Evolutionary conservation across 139 green algal species (phyloP).

Genomic region (Ulvella scutata): DNA sequence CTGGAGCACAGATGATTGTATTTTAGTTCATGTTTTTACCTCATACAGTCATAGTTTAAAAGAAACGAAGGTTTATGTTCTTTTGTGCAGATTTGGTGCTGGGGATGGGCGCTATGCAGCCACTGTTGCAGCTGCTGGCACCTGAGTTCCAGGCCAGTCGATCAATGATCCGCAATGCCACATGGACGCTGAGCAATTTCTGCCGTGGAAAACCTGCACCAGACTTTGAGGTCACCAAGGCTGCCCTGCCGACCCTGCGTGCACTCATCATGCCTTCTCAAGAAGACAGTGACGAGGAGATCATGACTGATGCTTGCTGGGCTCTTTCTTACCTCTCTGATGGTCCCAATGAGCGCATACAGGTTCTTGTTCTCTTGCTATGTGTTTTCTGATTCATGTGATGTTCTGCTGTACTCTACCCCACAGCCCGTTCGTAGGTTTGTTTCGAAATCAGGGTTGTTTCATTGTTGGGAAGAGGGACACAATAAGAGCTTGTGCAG

Average conservation of each 20-base stretch:
- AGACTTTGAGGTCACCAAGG: constrained; percentile 42
- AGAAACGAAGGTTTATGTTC: no score
- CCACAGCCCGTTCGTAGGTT: background rate
- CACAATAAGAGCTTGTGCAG: background rate
- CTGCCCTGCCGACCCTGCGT: constrained; percentile 7
- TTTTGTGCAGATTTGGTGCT: constrained; percentile 82
- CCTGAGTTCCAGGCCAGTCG: constrained; percentile 71
- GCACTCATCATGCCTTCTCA: background rate
- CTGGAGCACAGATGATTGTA: no score
- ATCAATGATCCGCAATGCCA: constrained; percentile 96
- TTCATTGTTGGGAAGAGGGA: background rate
- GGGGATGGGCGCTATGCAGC: constrained; percentile 54
- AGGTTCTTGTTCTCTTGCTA: constrained; percentile 20
- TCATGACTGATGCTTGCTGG: constrained; percentile 98
- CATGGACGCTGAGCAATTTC: constrained; percentile 99
- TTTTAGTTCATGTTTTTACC: no score
- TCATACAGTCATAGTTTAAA: no score
- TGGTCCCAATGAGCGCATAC: constrained; percentile 97
- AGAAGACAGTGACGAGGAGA: constrained; percentile 76
- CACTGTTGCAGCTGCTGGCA: constrained; percentile 82
- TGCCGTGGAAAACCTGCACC: constrained; percentile 91
- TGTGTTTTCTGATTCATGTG: no score
- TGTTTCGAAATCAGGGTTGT: background rate
- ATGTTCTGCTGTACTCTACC: no score
- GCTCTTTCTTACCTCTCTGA: constrained; percentile 96